Evolutionary conservation across 257 asterid species (phyloP).

Genomic region (Orobanche coerulescens): DNA sequence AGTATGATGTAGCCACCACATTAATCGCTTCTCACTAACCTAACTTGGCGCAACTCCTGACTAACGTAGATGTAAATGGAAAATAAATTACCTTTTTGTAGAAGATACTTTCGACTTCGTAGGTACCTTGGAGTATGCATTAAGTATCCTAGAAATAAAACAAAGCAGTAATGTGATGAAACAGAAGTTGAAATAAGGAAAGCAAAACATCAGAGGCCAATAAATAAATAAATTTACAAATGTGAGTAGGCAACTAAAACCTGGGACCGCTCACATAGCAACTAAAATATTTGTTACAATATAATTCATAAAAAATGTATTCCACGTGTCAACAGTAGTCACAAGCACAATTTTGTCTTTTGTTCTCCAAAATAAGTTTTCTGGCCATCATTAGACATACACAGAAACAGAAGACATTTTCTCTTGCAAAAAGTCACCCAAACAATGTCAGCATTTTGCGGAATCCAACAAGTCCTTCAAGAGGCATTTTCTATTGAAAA

Average conservation of each 20-base stretch:
- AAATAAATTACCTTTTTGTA: constrained; percentile 50
- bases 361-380: not conserved
- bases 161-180: constrained; percentile 8
- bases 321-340: not conserved
- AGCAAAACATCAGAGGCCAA: not conserved
- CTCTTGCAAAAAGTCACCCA: constrained; percentile 6
- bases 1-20: constrained; percentile 13
- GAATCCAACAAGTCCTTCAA: not conserved
- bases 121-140: constrained; percentile 79
- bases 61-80: constrained; percentile 2
- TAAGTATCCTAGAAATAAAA: constrained; percentile 51
- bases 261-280: not conserved
- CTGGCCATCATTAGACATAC: not conserved
- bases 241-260: not conserved
- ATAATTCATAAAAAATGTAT: not conserved
- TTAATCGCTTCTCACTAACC: not conserved
- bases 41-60: not conserved
- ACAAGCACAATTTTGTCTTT: not conserved
- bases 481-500: not conserved
- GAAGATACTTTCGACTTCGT: constrained; percentile 58
- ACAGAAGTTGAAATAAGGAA: not conserved
- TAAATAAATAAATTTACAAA: not conserved
- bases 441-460: not conserved
- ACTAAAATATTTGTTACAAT: not conserved
- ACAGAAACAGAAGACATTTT: constrained; percentile 1